These are phyloP conservation scores for Penicillium sp. DNA, from an alignment of 2,329 filamentous ascomycete genomes.

Conservation along the genomic window DNA sequence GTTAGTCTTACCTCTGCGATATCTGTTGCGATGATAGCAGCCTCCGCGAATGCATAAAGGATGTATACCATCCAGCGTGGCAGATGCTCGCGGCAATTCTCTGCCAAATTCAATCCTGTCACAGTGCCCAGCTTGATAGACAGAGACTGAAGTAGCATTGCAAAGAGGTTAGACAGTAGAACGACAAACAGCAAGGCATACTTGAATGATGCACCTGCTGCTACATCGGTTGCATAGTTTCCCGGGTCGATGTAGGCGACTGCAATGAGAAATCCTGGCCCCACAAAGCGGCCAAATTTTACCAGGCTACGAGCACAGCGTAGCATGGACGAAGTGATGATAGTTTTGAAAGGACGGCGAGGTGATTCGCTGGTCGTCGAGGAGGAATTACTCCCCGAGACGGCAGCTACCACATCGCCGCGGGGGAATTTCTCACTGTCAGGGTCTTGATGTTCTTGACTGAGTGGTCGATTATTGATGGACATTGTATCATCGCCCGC, in stretches of 20 bases:
- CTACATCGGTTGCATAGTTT: constrained; percentile 47
- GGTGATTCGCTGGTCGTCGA: constrained; percentile 28
- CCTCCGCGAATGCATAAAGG: constrained; percentile 59
- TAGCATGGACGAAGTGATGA: constrained; percentile 13
- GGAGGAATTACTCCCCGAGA: constrained; percentile 27
- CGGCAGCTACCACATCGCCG: constrained; percentile 27
- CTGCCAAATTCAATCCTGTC: constrained; percentile 60
- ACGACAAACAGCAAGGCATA: constrained; percentile 46
- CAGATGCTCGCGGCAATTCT: constrained; percentile 60
- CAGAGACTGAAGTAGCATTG: constrained; percentile 45
- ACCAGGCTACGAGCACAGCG: constrained; percentile 27
- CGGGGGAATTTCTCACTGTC: constrained; percentile 20
- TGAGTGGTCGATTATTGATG: constrained; percentile 19
- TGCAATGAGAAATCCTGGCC: constrained; percentile 46
- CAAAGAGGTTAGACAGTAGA: constrained; percentile 45
- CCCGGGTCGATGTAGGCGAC: constrained; percentile 48
- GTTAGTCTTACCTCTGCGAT: constrained; percentile 54
- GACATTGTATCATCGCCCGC: constrained; percentile 21
- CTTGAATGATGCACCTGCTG: constrained; percentile 43
- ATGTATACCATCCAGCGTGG: constrained; percentile 59
- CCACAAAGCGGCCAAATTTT: constrained; percentile 43
- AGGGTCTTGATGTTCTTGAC: constrained; percentile 19
- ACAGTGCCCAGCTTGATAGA: constrained; percentile 61
- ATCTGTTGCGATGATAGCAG: constrained; percentile 65
- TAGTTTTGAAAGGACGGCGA: constrained; percentile 26